phyloP scores from a whole-genome alignment of 805 yeast genomes.

The Saturnispora silvae region DNA sequence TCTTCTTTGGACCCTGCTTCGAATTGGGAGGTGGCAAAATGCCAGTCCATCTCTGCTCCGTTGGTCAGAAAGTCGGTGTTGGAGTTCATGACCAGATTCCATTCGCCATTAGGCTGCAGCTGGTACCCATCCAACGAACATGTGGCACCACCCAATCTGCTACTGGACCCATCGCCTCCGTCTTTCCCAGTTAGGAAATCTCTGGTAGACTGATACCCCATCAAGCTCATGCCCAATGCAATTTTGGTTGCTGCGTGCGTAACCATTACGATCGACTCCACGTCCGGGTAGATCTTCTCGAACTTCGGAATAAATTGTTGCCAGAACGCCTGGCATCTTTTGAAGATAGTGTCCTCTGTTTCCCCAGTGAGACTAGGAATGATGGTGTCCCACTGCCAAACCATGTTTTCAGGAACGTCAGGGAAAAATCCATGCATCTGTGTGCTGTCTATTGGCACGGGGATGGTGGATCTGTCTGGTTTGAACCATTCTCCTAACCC shows the following conservation, averaged over 20 bases:
- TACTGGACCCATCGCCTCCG: conserved; percentile 28
- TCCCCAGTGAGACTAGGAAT: conserved; percentile 67
- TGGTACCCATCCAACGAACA: conserved; percentile 68
- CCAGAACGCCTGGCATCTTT: conserved; percentile 50
- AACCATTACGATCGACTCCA: conserved; percentile 56
- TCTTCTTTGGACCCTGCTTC: conserved; percentile 92
- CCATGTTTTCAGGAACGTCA: conserved; percentile 26
- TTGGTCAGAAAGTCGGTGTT: conserved; percentile 53
- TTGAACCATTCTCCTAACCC: conserved; percentile 93
- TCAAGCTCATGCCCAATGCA: conserved; percentile 69
- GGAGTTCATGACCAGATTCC: conserved; percentile 66
- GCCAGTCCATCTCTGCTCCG: conserved; percentile 95
- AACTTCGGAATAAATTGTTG: conserved; percentile 44
- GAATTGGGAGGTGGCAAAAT: conserved; percentile 47
- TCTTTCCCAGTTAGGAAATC: conserved; percentile 40
- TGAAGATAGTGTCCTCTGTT: conserved; percentile 55
- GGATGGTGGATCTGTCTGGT: conserved; percentile 55
- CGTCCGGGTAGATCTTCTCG: conserved; percentile 46
- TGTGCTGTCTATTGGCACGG: conserved; percentile 51
- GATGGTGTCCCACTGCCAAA: conserved; percentile 40
- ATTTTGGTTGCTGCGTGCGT: conserved; percentile 93
- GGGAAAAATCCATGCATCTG: conserved; percentile 45
- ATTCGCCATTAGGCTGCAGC: conserved; percentile 26
- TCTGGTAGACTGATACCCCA: conserved; percentile 40
- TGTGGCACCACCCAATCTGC: conserved; percentile 58